Conservation (phyloP, 345 rosid species). For the Anacardium occidentale region DNA sequence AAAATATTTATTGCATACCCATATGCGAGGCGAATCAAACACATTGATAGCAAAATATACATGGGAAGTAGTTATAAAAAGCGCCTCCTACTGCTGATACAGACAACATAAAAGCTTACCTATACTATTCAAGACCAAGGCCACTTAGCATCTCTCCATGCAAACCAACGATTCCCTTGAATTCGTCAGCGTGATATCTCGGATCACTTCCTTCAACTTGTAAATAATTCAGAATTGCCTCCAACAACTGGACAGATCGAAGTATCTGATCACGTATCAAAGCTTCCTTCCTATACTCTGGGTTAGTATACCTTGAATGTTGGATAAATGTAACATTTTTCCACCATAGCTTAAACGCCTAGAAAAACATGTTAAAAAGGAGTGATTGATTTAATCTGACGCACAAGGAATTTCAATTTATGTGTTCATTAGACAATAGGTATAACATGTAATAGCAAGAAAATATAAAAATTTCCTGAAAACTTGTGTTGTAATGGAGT, state of each 20-base stretch:
- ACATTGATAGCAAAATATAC: neutral
- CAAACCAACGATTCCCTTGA: slow-evolving; percentile 44
- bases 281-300: slow-evolving; percentile 65
- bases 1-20: too few relatives aligned
- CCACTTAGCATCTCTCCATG: slow-evolving; percentile 92
- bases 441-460: too few relatives aligned
- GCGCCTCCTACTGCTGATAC: neutral
- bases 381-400: neutral
- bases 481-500: neutral
- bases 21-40: neutral
- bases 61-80: neutral
- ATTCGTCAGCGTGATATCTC: slow-evolving; percentile 14
- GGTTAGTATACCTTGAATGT: slow-evolving; percentile 69
- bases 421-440: neutral
- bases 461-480: too few relatives aligned
- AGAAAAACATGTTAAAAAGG: neutral
- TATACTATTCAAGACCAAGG: slow-evolving; percentile 65
- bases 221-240: slow-evolving; percentile 16
- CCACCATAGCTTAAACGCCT: slow-evolving; percentile 96
- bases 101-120: slow-evolving; percentile 5
- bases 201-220: slow-evolving; percentile 24
- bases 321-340: slow-evolving; percentile 67
- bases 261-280: slow-evolving; percentile 48
- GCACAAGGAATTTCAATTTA: slow-evolving; percentile 2
- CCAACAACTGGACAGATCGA: slow-evolving; percentile 32